Evolutionary conservation across 1,139 yeast genomes (phyloP).

Genomic region (Blastobotrys petasosporus): DNA sequence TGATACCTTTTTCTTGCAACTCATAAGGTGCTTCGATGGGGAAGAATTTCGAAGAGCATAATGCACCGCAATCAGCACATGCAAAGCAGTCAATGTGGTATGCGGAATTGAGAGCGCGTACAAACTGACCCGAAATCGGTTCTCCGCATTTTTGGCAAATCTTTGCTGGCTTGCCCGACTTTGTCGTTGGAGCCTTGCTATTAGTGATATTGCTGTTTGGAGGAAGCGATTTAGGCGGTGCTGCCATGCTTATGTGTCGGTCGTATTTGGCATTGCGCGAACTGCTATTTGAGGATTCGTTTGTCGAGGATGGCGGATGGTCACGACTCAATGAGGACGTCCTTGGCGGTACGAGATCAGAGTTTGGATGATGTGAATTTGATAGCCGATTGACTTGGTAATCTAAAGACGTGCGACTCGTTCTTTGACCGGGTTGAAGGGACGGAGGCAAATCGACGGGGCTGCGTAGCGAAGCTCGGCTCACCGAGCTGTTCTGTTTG

Average conservation of each 20-base stretch:
- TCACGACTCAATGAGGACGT: slow-evolving; percentile 7
- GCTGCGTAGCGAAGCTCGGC: neutral
- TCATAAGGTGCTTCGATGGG: slow-evolving; percentile 41
- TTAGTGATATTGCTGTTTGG: neutral
- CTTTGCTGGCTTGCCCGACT: slow-evolving; percentile 17
- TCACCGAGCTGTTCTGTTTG: neutral
- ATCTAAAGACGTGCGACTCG: neutral
- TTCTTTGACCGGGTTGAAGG: neutral
- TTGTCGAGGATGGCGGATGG: neutral
- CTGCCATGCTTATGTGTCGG: slow-evolving; percentile 5
- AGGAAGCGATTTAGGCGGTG: neutral
- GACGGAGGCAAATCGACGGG: slow-evolving; percentile 2
- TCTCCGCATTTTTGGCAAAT: slow-evolving; percentile 58
- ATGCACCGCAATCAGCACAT: slow-evolving; percentile 74
- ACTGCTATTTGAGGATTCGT: neutral
- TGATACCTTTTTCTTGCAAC: slow-evolving; percentile 32
- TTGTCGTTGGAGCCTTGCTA: neutral
- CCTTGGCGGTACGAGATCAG: slow-evolving; percentile 9
- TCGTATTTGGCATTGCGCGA: neutral
- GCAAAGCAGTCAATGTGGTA: slow-evolving; percentile 85
- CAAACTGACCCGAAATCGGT: slow-evolving; percentile 73
- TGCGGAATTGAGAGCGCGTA: slow-evolving; percentile 72
- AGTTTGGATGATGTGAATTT: neutral
- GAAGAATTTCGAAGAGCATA: slow-evolving; percentile 68
- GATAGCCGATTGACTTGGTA: slow-evolving; percentile 2